Base-by-base conservation (phyloP, 495 filamentous ascomycete species). In the Aspergillus bertholletiae region DNA sequence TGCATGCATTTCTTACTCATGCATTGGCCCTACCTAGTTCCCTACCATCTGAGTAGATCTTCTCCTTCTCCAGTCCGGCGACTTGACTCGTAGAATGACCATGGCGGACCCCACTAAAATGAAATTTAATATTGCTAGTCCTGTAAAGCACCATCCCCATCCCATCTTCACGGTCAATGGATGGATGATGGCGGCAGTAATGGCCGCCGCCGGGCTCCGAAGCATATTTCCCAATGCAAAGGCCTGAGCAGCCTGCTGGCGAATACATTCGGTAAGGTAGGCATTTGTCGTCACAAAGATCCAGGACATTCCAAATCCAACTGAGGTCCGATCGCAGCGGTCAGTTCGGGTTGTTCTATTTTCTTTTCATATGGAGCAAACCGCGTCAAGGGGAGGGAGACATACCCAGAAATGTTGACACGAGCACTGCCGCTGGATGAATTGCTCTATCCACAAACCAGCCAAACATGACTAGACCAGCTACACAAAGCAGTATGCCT, bases 141-240 rank as follows among this genome's bases (percentile, higher is more conserved):
- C 66, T 6, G 54, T 68, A 27, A 73, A 71, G 23, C 62, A 63
- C 59, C 61, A 71, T 2, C 69, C 69, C 11, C 49, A 55, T 2
- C 68, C 66, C 55, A 69, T 63, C 2, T 22, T 47, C 23, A 32
- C 46, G 7, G 65, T 48, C 11, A 73, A 21, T 15, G 39, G 26
- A 15, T 60, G 41, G 11, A 69, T 58, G 35, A 71, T 57, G 8
- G 54, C 69, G 1, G 69, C 59, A 2, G 58, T 56, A 48, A 73
- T 55, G 8, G 69, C 69, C 12, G 69, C 64, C 7, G 63, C 69
- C 17, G 56, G 44, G 47, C 66, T 73, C 5, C 69, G 57, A 8
- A 73, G 47, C 49, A 73, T 26, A 43, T 58, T 59, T 2, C 46
- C 59, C 5, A 71, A 39, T 2, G 69, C 69, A n/a, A 73, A 57